phyloP scores from a whole-genome alignment of 2,329 filamentous ascomycete species.

The Paraphoma sp. region DNA sequence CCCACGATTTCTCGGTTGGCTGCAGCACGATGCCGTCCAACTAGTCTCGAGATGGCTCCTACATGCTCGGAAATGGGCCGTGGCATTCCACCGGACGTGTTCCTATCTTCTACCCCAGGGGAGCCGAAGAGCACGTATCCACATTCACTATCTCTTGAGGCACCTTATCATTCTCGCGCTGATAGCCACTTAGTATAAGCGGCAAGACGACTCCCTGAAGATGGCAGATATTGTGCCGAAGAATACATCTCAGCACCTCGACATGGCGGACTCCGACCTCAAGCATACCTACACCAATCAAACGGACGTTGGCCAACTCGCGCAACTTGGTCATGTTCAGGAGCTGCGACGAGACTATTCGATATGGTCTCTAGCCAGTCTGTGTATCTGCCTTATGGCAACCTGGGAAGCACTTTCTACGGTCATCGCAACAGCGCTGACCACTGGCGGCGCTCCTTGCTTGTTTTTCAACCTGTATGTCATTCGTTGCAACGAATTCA shows the following conservation, averaged over 20 bases:
- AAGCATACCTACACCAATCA: constrained; percentile 7
- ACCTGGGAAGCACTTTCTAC: constrained; percentile 60
- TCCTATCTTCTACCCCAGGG: not conserved
- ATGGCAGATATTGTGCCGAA: constrained; percentile 10
- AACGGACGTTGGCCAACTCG: constrained; percentile 21
- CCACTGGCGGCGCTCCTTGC: constrained; percentile 56
- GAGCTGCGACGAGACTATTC: constrained; percentile 49
- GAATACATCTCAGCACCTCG: constrained; percentile 2
- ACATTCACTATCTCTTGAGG: not conserved
- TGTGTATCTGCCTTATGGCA: constrained; percentile 59
- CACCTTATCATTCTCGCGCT: constrained; percentile 10
- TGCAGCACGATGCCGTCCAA: not conserved
- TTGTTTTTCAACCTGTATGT: constrained; percentile 55
- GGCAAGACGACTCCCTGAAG: not conserved
- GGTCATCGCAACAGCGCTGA: constrained; percentile 54
- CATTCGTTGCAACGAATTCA: not conserved
- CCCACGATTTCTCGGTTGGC: not conserved
- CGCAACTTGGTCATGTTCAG: constrained; percentile 28
- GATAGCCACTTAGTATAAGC: constrained; percentile 5
- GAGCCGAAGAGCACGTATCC: no score
- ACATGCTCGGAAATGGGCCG: not conserved
- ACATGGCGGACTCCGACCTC: constrained; percentile 15
- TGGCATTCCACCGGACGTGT: not conserved
- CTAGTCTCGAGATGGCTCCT: not conserved
- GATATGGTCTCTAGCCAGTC: constrained; percentile 52